Evolutionary conservation across 164 flowering plant species (phyloP).

Genomic region (Aristolochia contorta): DNA sequence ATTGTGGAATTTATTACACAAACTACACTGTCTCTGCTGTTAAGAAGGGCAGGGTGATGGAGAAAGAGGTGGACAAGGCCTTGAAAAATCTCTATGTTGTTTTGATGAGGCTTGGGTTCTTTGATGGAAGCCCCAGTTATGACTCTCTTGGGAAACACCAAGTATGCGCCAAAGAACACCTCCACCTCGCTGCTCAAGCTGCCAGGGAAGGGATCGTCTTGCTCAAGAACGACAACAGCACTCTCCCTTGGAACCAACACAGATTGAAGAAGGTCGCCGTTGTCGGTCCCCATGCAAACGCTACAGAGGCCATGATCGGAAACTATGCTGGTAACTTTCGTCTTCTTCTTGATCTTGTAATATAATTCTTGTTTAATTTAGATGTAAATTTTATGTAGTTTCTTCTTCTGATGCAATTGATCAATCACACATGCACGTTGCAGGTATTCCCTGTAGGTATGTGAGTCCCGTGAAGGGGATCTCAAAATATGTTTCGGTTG

Average conservation of each 20-base stretch:
- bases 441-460: conserved; percentile 19
- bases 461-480: conserved; percentile 1
- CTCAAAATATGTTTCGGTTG: background rate
- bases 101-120: conserved; percentile 35
- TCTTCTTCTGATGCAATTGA: no score
- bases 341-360: background rate
- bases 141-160: conserved; percentile 21
- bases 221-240: conserved; percentile 24
- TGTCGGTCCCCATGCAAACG: conserved; percentile 45
- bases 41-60: conserved; percentile 6
- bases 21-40: conserved; percentile 18
- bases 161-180: conserved; percentile 27
- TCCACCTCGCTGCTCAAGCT: conserved; percentile 28
- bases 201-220: conserved; percentile 30
- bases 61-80: no score
- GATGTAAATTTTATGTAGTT: no score
- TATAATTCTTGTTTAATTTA: background rate
- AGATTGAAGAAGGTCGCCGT: conserved; percentile 20
- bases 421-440: background rate
- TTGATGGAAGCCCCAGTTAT: conserved; percentile 30
- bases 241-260: conserved; percentile 24
- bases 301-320: conserved; percentile 29
- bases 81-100: conserved; percentile 2
- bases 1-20: conserved; percentile 36
- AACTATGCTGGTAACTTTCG: conserved; percentile 34